Conservation (phyloP, 305 asterid species). For the Rubia tinctorum region DNA sequence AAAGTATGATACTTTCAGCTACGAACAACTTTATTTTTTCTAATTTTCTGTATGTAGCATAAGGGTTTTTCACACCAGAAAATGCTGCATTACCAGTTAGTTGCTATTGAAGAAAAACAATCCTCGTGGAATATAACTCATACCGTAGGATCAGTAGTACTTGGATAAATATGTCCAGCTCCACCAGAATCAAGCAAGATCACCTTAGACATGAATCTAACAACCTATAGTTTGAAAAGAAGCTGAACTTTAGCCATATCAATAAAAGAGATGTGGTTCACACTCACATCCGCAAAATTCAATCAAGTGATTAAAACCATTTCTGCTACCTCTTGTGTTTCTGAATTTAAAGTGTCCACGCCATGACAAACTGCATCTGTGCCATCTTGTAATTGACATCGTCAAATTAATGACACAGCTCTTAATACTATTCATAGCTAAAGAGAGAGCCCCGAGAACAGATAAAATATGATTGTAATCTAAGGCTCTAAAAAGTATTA, state of each 20-base stretch:
- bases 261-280: constrained; percentile 8
- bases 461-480: neutral
- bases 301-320: constrained; percentile 12
- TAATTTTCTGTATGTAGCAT: no score
- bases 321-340: constrained; percentile 65
- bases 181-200: constrained; percentile 98
- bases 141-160: constrained; percentile 93
- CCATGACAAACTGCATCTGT: constrained; percentile 79
- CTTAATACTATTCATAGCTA: neutral
- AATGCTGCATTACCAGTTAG: no score
- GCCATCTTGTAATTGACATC: constrained; percentile 61
- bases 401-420: constrained; percentile 18
- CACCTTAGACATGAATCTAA: constrained; percentile 87
- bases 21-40: no score
- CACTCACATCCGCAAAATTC: neutral
- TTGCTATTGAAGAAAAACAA: neutral
- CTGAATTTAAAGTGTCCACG: constrained; percentile 80
- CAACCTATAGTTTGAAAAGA: constrained; percentile 52
- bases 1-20: no score
- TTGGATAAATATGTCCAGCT: constrained; percentile 97
- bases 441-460: neutral
- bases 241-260: neutral
- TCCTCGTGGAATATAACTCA: constrained; percentile 14
- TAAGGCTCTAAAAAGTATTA: neutral
- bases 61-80: no score